Percentiles rank a stretch among this genome's conserved stretches.
Conservation (phyloP, 306 rosid genomes). For the Cucurbita ficifolia region DNA sequence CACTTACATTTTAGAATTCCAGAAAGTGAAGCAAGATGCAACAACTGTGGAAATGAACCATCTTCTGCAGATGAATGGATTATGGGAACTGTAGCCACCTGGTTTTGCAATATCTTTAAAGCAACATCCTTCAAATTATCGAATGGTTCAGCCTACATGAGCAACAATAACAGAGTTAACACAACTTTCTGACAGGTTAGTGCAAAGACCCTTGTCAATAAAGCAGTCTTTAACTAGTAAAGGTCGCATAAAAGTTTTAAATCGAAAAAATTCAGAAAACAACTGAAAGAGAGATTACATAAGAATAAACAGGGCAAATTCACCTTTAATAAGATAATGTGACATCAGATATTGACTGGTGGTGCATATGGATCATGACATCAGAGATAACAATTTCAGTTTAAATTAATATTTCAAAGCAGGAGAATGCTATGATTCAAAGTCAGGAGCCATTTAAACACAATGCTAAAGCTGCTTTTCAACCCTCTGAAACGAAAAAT, state of each 20-base stretch:
- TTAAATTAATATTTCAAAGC: neutral
- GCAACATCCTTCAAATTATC: conserved; percentile 84
- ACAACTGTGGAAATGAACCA: conserved; percentile 80
- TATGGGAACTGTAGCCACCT: conserved; percentile 81
- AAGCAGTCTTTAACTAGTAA: neutral
- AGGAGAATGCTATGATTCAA: neutral
- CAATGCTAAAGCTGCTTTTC: neutral
- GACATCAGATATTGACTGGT: neutral
- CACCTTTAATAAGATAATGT: neutral
- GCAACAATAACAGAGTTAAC: neutral
- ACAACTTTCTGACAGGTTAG: neutral
- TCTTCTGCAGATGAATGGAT: conserved; percentile 68
- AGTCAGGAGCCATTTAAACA: neutral
- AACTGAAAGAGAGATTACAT: neutral
- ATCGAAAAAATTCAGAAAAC: neutral
- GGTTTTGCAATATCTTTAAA: conserved; percentile 64
- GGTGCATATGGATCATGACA: neutral
- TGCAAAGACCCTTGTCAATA: neutral
- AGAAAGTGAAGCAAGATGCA: conserved; percentile 90
- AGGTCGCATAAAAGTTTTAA: neutral
- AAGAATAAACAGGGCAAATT: neutral
- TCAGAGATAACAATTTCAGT: neutral
- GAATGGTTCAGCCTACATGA: conserved; percentile 69
- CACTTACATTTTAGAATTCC: conserved; percentile 78
- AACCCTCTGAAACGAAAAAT: neutral